These are phyloP conservation scores for Colletotrichum sp. DNA, from an alignment of 2,329 filamentous ascomycete genomes.

Conservation along the genomic window DNA sequence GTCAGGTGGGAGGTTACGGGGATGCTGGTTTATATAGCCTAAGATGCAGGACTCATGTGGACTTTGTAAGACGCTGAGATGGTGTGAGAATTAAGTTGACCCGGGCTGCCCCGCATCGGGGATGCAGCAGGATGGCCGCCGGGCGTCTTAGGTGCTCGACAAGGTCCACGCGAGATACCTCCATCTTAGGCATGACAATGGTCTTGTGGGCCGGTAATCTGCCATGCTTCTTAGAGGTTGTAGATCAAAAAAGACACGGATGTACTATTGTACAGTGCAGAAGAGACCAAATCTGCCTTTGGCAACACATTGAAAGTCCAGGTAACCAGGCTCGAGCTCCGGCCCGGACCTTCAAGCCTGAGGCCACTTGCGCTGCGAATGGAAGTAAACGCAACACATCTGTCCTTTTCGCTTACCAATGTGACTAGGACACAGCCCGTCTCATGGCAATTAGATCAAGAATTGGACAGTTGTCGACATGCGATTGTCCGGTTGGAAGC, in stretches of 20 bases:
- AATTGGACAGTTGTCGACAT: neutral
- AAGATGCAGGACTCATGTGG: neutral
- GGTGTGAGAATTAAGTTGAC: neutral
- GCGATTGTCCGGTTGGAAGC: neutral
- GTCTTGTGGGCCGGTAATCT: neutral
- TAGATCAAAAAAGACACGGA: neutral
- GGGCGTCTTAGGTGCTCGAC: neutral
- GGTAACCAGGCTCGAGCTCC: neutral
- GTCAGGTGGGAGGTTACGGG: neutral
- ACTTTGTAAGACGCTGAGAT: neutral
- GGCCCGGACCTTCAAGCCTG: neutral
- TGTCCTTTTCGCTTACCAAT: neutral
- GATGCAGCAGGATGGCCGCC: neutral
- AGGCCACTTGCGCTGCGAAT: neutral
- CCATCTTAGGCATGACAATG: neutral
- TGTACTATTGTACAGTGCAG: neutral
- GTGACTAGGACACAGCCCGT: neutral
- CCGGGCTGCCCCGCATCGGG: conserved; percentile 3
- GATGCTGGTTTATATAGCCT: neutral
- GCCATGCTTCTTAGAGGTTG: neutral
- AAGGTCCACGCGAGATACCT: neutral
- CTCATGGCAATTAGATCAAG: neutral
- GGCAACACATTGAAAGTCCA: neutral
- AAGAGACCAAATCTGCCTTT: neutral
- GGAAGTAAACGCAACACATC: neutral